phyloP scores from a whole-genome alignment of 2,329 filamentous ascomycete genomes.

The Alternaria ventricosa region DNA sequence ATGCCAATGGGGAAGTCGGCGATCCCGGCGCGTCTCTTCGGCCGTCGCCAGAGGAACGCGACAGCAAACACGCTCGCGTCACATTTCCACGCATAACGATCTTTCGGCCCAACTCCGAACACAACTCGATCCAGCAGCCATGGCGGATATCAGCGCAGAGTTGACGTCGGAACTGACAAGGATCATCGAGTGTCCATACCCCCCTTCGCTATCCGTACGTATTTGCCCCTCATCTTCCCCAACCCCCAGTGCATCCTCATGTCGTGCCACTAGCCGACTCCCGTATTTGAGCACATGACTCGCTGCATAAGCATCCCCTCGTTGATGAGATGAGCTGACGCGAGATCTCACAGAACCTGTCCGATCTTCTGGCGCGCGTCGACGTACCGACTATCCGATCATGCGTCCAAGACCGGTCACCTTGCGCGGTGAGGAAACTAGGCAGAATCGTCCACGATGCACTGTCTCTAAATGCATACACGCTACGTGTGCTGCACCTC shows the following conservation, averaged over 20 bases:
- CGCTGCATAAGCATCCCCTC: slow-evolving; percentile 19
- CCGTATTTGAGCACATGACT: slow-evolving; percentile 27
- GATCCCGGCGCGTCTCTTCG: slow-evolving; percentile 4
- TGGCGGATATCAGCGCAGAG: slow-evolving; percentile 22
- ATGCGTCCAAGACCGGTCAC: slow-evolving; percentile 56
- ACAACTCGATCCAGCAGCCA: slow-evolving; percentile 14
- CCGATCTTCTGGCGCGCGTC: slow-evolving; percentile 42
- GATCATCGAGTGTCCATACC: slow-evolving; percentile 57
- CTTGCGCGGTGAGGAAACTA: slow-evolving; percentile 58
- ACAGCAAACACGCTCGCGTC: slow-evolving; percentile 21
- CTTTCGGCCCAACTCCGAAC: slow-evolving; percentile 7
- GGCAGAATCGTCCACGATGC: slow-evolving; percentile 54
- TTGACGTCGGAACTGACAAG: slow-evolving; percentile 55
- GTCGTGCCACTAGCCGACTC: slow-evolving; percentile 15
- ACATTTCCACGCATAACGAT: slow-evolving; percentile 8
- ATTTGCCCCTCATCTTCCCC: slow-evolving; percentile 15
- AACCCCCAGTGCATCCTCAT: slow-evolving; percentile 10
- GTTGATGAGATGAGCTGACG: slow-evolving; percentile 29
- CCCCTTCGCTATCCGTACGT: slow-evolving; percentile 58
- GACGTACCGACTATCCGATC: slow-evolving; percentile 47
- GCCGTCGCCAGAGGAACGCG: slow-evolving; percentile 25
- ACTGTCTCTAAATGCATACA: slow-evolving; percentile 59
- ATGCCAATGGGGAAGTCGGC: slow-evolving; percentile 17
- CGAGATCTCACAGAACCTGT: slow-evolving; percentile 40
- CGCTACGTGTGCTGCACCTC: slow-evolving; percentile 57